Evolutionary conservation across 768 basidiomycete genomes (phyloP), one percentile per base, ranked within the genome.

Genomic region (Stropharia rugosoannulata): DNA sequence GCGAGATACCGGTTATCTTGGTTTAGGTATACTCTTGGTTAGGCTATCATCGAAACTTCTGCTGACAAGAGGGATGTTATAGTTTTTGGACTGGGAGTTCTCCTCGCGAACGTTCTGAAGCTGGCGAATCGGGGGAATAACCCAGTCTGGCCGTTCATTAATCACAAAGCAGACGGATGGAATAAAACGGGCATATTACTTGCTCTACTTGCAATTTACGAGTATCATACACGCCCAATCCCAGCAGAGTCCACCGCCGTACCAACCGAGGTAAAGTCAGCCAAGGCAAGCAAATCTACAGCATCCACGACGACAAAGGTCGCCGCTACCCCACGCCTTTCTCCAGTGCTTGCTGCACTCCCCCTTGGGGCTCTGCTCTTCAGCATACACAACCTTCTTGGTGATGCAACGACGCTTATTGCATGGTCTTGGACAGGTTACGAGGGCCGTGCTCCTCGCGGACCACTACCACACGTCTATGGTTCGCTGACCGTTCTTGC

Each of bases 381-480:
- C 72, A 80, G 81, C 11, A 64, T 93, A 0, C 89, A 93, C 62
- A 85, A 82, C 44, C 76, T 92, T 41, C 72, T 93, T 49, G 80
- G 85, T 2, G 93, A 95, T 55, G 74, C 88, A 1, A 87, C 85
- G 60, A 90, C 91, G 0, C 79, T 93, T 43, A 78, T 94, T 55
- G 84, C 90, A 16, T 93, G 90, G 89, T 87, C 89, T 2, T 95
- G 93, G 93, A 89, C 90, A 0, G 93, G 93, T n/a, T 95, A 87
- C 59, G 80, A 83, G 18, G 73, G 86, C 42, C 72, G 79, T 37
- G 64, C 65, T 3, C 79, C 85, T 35, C 80, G 73, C 48, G 93
- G 93, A 0, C 93, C 93, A 2, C 68, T 87, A 1, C 86, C 91
- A 6, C 83, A 88, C 62, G 68, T 89, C 4, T 85, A 89, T 63